phyloP scores from a whole-genome alignment of 495 filamentous ascomycete species.

The Podospora pseudoanserina region DNA sequence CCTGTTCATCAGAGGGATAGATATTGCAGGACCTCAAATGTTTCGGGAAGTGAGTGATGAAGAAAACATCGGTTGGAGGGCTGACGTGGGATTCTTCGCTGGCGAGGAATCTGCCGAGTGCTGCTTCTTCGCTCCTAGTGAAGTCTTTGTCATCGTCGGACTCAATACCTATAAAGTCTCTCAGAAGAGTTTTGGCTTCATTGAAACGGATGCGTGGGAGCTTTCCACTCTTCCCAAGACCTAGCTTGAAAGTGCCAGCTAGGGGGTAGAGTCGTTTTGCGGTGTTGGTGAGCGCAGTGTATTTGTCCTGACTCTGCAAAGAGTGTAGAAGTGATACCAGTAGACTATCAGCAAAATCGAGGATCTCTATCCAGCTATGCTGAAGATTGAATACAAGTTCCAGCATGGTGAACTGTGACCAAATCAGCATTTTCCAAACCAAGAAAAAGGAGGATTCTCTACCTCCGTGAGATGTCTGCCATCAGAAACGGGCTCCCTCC shows the following conservation, averaged over 20 bases:
- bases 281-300: background rate
- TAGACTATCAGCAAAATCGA: background rate
- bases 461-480: background rate
- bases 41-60: background rate
- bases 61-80: background rate
- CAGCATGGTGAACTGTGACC: background rate
- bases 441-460: background rate
- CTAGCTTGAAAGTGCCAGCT: background rate
- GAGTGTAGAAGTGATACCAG: background rate
- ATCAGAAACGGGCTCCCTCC: background rate
- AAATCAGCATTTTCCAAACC: background rate
- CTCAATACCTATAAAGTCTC: background rate
- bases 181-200: background rate
- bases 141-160: background rate
- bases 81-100: background rate
- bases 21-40: background rate
- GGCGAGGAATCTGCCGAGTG: background rate
- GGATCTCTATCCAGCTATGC: background rate
- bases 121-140: background rate
- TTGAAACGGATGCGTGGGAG: background rate
- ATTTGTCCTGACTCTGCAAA: background rate
- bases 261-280: background rate
- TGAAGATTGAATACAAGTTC: background rate
- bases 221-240: background rate
- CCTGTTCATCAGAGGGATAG: background rate